A percentile compares a stretch with the other conserved stretches of the same genome.
phyloP scores from a whole-genome alignment of 78 protist genomes.

The Emiliania huxleyi region DNA sequence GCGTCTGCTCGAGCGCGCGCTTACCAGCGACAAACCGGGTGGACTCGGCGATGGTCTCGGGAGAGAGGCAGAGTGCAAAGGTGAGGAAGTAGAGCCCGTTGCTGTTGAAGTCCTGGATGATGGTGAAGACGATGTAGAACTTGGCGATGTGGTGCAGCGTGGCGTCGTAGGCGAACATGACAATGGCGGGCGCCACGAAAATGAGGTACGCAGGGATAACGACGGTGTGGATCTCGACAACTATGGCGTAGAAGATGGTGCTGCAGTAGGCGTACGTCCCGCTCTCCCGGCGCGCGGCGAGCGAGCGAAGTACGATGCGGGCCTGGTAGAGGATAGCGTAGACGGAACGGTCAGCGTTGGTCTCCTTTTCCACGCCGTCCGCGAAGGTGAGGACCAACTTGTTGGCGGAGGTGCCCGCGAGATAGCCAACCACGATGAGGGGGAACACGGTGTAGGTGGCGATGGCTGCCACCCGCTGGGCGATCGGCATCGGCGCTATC shows the following conservation, averaged over 20 bases:
- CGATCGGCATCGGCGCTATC: no score
- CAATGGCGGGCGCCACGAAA: neutral
- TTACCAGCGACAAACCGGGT: neutral
- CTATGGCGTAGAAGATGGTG: neutral
- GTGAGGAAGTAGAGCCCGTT: neutral
- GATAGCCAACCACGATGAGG: no score
- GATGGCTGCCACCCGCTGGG: no score
- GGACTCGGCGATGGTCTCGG: neutral
- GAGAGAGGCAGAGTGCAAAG: neutral
- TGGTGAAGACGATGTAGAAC: neutral
- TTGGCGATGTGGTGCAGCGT: neutral
- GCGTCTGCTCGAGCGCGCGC: neutral
- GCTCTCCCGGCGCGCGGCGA: neutral
- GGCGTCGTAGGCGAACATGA: neutral
- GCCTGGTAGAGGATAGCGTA: neutral
- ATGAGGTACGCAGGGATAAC: neutral
- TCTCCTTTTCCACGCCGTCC: no score
- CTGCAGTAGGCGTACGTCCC: neutral
- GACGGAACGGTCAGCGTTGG: no score
- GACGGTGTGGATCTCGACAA: neutral
- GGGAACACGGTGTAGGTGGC: no score
- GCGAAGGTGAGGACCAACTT: no score
- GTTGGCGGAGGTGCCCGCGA: no score
- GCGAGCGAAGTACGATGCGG: neutral
- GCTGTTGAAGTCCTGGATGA: neutral